Base-by-base conservation (phyloP, 495 filamentous ascomycete genomes). In the Pseudoneurospora amorphoporcata region DNA sequence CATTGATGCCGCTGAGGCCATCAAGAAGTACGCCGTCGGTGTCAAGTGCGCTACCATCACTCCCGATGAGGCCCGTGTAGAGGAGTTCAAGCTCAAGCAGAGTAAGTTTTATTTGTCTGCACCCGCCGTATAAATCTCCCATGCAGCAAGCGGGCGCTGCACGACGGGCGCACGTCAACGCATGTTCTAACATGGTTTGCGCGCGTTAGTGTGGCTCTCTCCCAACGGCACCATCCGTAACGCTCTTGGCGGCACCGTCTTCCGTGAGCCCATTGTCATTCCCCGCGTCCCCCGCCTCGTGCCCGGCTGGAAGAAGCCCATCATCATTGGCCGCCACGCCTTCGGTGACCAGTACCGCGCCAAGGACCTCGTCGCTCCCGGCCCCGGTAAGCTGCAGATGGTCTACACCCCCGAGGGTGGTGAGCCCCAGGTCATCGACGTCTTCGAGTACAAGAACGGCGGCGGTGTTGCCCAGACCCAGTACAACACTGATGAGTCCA, bases 11-110 rank as follows among this genome's bases (percentile, higher is more conserved):
- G 95, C 95, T 58, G 94, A 97, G 84, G 95, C 95, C 38, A 98
- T 98, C 85, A 94, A 97, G 88, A 96, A 97, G 87, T 97, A 98
- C 87, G 92, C 90, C 69, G 95, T 99, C 70, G 95, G 95, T 82
- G 93, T 99, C 83, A 99, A 99, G 88, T 99, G 95, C 83, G 95
- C 95, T 72, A 99, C 95, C 79, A 99, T 99, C 85, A 99, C 95
- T 72, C 95, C 95, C 29, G 95, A 99, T 82, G 94, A 99, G 86
- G 92, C 89, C 71, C 90, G 95, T 81, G 94, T 99, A 23, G 88
- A 98, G 87, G 95, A 99, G 83, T 99, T 99, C 84, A 92, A 96
- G 77, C 87, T 99, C 75, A 99, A 98, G 92, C 89, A 98, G 84
- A 98, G 92, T 93, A 88, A 78, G 88, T 78, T 40, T 17, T 65